phyloP scores from a whole-genome alignment of 2,329 filamentous ascomycete genomes.

The Colletotrichum sp. region DNA sequence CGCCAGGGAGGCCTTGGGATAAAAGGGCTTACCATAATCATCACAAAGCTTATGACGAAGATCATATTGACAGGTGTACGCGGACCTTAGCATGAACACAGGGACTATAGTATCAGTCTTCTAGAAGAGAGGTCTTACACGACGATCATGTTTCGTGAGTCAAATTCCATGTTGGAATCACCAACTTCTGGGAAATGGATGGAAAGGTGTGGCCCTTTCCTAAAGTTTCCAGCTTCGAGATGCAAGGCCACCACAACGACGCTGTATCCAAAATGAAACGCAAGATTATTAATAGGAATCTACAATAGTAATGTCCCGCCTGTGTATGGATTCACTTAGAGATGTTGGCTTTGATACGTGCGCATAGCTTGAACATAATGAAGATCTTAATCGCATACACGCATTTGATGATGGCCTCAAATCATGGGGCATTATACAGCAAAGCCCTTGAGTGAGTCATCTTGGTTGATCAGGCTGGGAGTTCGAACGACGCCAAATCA shows the following conservation, averaged over 20 bases:
- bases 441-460: neutral
- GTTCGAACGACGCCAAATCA: rapidly evolving
- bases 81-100: neutral
- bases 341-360: neutral
- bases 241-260: neutral
- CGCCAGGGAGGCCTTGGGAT: neutral
- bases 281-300: neutral
- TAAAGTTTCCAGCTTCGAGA: neutral
- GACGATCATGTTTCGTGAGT: neutral
- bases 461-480: neutral
- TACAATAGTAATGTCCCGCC: rapidly evolving
- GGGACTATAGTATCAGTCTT: neutral
- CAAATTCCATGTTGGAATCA: neutral
- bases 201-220: neutral
- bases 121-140: neutral
- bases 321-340: rapidly evolving
- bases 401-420: neutral
- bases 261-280: neutral
- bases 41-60: neutral
- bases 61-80: neutral
- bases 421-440: neutral
- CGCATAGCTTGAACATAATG: rapidly evolving
- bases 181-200: neutral
- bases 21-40: neutral
- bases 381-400: neutral